Evolutionary conservation across 2,329 filamentous ascomycete genomes (phyloP), one percentile per base, ranked within the genome.

Genomic region (Calonectria henricotiae): DNA sequence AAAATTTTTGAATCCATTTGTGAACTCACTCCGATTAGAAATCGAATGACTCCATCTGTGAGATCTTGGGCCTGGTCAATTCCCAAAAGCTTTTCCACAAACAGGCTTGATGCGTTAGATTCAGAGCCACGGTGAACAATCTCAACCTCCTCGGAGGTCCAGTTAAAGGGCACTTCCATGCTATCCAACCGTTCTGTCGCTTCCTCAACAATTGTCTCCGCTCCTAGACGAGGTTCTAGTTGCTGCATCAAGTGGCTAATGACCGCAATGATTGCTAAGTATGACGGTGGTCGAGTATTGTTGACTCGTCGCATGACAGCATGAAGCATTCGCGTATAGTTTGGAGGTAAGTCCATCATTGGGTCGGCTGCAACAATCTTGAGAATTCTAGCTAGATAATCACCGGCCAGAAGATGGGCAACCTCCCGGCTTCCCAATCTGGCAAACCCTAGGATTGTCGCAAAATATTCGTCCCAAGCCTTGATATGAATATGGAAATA

Each of bases 381-480:
- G 35, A 93, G 70, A 32, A 89, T 85, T 72, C 85, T 90, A 46
- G 83, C 78, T 23, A 95, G 83, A 74, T 90, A 93, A 27, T 89
- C 87, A 37, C 86, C 84, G 12, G 90, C 87, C 27, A 95, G 84
- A 27, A 95, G 84, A 6, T 87, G 78, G 2, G 85, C 83, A 23
- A 88, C 85, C 79, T 94, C 91, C 5, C 85, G 79, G 3, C 84
- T 81, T 1, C 92, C 92, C 65, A 94, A 81, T 54, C 84, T 85
- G 15, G 90, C 89, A 77, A 95, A 92, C n/a, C 84, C 84, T n/a
- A 88, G 78, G 71, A 95, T 85, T n/a, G 93, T 86, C 13, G 88
- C 88, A 78, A 96, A 96, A 68, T 92, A 92, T 76, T 96, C 93
- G 47, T 91, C 89, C 94, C 94, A 96, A 3, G 92, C 88, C 67